phyloP scores from a whole-genome alignment of 257 asterid species.

The Agastache rugosa region DNA sequence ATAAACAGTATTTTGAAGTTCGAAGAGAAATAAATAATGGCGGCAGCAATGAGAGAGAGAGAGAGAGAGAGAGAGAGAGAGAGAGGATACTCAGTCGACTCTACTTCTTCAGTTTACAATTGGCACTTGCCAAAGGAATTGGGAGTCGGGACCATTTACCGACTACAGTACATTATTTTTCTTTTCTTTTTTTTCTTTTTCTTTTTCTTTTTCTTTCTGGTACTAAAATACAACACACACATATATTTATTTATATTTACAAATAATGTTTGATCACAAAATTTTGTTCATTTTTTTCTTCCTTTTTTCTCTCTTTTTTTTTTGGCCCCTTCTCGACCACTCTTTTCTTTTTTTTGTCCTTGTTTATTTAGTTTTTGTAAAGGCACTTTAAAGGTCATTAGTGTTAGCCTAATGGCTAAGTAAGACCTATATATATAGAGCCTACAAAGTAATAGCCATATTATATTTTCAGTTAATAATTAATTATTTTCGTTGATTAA shows the following conservation, averaged over 20 bases:
- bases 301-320: no score
- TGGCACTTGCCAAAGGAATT: not conserved
- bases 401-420: no score
- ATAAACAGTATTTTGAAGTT: not conserved
- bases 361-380: no score
- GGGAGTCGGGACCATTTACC: not conserved
- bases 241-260: no score
- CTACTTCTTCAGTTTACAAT: not conserved
- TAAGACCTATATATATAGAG: no score
- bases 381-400: no score
- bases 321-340: not conserved
- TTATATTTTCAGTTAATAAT: no score
- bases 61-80: not conserved
- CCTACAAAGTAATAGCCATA: no score
- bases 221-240: not conserved
- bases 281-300: no score
- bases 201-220: no score
- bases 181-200: not conserved
- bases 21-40: conserved; percentile 1
- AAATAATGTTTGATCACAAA: no score
- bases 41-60: not conserved
- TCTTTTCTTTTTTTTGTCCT: not conserved
- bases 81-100: not conserved
- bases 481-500: no score
- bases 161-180: not conserved